phyloP scores from a whole-genome alignment of 2,329 filamentous ascomycete genomes.

The Neofusicoccum laricinum region DNA sequence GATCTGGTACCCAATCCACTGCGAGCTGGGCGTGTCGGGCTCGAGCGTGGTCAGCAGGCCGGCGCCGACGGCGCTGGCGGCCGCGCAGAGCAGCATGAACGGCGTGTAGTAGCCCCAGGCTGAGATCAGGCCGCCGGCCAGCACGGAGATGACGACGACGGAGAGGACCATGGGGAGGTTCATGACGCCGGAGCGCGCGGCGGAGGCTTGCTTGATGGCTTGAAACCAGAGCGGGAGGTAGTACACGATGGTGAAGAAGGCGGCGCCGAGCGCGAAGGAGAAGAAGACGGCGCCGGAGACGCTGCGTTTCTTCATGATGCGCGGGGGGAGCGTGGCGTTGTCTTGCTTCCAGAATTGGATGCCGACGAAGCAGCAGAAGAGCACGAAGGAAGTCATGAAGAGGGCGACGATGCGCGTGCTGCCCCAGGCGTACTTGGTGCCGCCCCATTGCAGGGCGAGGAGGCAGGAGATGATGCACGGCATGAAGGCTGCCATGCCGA shows the following conservation, averaged over 20 bases:
- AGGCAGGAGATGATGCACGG: constrained; percentile 32
- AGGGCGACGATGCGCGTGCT: constrained; percentile 20
- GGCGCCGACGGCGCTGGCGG: constrained; percentile 27
- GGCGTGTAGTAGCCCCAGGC: constrained; percentile 21
- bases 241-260: constrained; percentile 27
- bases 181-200: constrained; percentile 37
- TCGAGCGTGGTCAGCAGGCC: constrained; percentile 28
- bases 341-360: constrained; percentile 28
- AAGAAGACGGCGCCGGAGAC: constrained; percentile 34
- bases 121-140: constrained; percentile 28
- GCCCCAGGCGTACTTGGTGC: constrained; percentile 21
- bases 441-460: constrained; percentile 38
- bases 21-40: constrained; percentile 14
- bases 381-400: constrained; percentile 15
- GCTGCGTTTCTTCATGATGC: constrained; percentile 29
- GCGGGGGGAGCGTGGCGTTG: constrained; percentile 27
- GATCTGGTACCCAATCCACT: constrained; percentile 33
- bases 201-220: constrained; percentile 39
- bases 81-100: constrained; percentile 36
- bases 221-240: constrained; percentile 45
- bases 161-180: constrained; percentile 29
- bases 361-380: constrained; percentile 18
- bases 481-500: constrained; percentile 32
- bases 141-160: constrained; percentile 30
- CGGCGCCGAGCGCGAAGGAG: constrained; percentile 28